These are phyloP conservation scores for Chaetomium globosum DNA, from an alignment of 2,329 filamentous ascomycete genomes.

Conservation along the genomic window DNA sequence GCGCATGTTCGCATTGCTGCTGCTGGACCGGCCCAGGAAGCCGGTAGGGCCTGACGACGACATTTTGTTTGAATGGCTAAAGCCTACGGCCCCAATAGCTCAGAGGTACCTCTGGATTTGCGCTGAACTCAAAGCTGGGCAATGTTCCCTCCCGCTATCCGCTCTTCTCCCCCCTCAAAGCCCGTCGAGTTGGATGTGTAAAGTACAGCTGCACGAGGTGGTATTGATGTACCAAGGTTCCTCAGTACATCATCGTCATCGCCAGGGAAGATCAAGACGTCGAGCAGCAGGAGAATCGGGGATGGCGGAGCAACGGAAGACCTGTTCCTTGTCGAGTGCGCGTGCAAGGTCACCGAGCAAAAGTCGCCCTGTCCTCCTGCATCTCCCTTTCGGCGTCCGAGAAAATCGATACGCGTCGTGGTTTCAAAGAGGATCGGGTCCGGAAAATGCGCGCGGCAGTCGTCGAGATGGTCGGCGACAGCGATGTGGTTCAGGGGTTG, in stretches of 20 bases:
- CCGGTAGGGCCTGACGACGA: slow-evolving; percentile 57
- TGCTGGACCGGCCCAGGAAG: slow-evolving; percentile 68
- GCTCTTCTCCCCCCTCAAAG: neutral
- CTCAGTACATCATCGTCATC: slow-evolving; percentile 28
- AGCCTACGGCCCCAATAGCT: neutral
- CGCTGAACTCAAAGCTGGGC: neutral
- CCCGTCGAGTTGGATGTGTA: neutral
- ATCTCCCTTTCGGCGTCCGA: slow-evolving; percentile 16
- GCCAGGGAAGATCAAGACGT: slow-evolving; percentile 9
- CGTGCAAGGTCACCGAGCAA: slow-evolving; percentile 19
- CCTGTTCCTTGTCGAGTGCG: slow-evolving; percentile 3
- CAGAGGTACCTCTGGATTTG: neutral
- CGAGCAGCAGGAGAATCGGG: slow-evolving; percentile 10
- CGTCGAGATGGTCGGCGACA: slow-evolving; percentile 13
- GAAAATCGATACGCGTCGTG: neutral
- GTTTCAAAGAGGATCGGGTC: neutral
- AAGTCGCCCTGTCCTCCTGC: slow-evolving; percentile 7
- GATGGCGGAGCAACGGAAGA: slow-evolving; percentile 20
- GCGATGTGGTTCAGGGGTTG: slow-evolving; percentile 27
- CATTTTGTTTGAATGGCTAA: slow-evolving; percentile 46
- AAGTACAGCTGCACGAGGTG: slow-evolving; percentile 11
- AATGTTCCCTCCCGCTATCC: neutral
- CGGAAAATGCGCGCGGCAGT: slow-evolving; percentile 3
- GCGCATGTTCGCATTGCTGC: slow-evolving; percentile 68
- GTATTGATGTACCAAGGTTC: neutral